A percentile compares a stretch with the other conserved stretches of the same genome.
Evolutionary conservation across 1,139 yeast genomes (phyloP).

Genomic region (Suhomyces bokatorum): DNA sequence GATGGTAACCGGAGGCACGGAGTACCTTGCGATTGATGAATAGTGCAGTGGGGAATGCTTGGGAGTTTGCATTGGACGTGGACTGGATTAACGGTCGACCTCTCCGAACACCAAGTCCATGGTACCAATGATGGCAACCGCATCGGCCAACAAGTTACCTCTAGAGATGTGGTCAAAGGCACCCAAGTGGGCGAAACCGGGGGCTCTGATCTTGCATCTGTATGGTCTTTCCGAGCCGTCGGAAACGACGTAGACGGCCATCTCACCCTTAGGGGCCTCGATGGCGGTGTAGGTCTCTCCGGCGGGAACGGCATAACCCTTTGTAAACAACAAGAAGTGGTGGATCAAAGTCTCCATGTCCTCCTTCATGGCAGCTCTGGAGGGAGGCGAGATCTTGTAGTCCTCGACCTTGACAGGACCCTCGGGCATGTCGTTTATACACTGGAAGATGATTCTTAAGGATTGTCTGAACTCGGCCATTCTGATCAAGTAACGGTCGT

Average conservation of each 20-base stretch:
- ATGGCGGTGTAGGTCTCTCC: constrained; percentile 92
- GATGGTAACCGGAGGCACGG: background rate
- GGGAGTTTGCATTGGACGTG: background rate
- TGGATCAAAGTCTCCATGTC: constrained; percentile 93
- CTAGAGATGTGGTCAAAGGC: constrained; percentile 85
- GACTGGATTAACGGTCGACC: constrained; percentile 67
- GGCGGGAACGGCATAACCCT: constrained; percentile 86
- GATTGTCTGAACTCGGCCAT: constrained; percentile 94
- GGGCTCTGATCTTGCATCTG: constrained; percentile 91
- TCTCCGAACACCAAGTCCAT: constrained; percentile 96
- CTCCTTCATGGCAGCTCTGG: constrained; percentile 80
- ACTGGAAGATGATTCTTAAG: constrained; percentile 83
- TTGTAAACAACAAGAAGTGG: constrained; percentile 83
- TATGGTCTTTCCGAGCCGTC: constrained; percentile 92
- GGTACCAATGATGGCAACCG: constrained; percentile 92
- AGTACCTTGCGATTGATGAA: background rate
- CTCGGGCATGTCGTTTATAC: constrained; percentile 88
- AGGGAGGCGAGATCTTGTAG: constrained; percentile 81
- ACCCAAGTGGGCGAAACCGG: constrained; percentile 88
- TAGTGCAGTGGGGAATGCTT: constrained; percentile 2
- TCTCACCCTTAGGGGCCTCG: constrained; percentile 95
- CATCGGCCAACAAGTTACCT: constrained; percentile 88
- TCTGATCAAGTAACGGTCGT: constrained; percentile 83
- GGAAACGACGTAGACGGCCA: constrained; percentile 87
- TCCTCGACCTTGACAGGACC: constrained; percentile 94